Base-by-base conservation (phyloP, 2,329 filamentous ascomycete genomes). In the Fonsecaea multimorphosa region DNA sequence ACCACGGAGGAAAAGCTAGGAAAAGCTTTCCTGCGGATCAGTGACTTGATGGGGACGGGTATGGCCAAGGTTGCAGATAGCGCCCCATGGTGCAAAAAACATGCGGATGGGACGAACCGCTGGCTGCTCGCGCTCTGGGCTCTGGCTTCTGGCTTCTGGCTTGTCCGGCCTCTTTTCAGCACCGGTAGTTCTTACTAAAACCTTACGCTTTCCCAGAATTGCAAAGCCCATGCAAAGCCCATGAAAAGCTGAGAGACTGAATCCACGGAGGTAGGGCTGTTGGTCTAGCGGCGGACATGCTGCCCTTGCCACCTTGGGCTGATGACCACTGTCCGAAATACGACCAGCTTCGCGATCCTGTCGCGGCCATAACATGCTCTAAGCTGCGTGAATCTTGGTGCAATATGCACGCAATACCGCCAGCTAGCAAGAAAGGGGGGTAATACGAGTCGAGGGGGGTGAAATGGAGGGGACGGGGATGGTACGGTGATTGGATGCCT, bases 401-500 rank as follows among this genome's bases (percentile, higher is more conserved):
- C 46, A 51, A 58, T 64, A 69, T 69, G 64, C 67, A 40, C 61
- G 67, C 62, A 63, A 69, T 67, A 69, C 46, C 51, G 69, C 66
- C 64, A 69, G 59, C 58, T 51, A 58, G 57, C 56, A 59, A 34
- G 58, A 29, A 36, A 32, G 38, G 27, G 31, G 12, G 32, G 3
- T 24, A 34, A 19, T 27, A 53, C 63, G 63, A 31, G 8, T 31
- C n/a, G n/a, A 63, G 60, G 61, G 63, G 53, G 38, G 14, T 32
- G 44, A 6, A 14, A 31, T 3, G n/a, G 22, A 34, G 27, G 46
- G 32, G 58, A 32, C 24, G n/a, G 16, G 19, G 8, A n/a, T 44
- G 56, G 40, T 38, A 44, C 19, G 32, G 29, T 61, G 46, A 32
- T 54, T 40, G 44, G 34, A 57, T 31, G 27, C 31, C 22, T 44